Conservation (phyloP, 768 basidiomycete species). For the Auricularia heimuer region DNA sequence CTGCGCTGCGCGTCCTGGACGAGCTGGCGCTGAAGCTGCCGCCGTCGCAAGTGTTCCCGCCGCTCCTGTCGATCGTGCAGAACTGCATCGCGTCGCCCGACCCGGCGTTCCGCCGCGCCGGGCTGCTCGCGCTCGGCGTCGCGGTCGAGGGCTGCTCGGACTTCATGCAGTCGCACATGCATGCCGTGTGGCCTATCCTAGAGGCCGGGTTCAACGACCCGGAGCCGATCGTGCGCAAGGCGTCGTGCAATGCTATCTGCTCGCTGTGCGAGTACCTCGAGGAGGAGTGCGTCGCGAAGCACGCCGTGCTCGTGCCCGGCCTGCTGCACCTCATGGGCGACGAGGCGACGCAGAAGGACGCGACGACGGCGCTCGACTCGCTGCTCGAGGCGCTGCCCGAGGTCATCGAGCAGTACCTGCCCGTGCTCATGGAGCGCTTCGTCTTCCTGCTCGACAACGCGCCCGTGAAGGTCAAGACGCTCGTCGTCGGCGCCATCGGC, state of each 20-base stretch:
- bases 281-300: conserved; percentile 80
- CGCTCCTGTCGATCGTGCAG: conserved; percentile 62
- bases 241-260: conserved; percentile 90
- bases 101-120: conserved; percentile 73
- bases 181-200: conserved; percentile 80
- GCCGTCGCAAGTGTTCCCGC: conserved; percentile 80
- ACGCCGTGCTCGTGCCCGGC: conserved; percentile 78
- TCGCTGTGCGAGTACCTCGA: conserved; percentile 97
- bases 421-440: conserved; percentile 90
- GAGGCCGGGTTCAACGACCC: conserved; percentile 78
- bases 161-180: conserved; percentile 89
- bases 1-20: conserved; percentile 87
- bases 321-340: conserved; percentile 87
- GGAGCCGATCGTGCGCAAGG: conserved; percentile 83
- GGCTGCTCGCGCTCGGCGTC: conserved; percentile 91
- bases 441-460: conserved; percentile 78
- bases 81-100: conserved; percentile 79
- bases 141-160: conserved; percentile 96
- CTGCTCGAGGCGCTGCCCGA: conserved; percentile 91
- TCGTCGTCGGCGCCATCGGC: conserved; percentile 95
- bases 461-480: conserved; percentile 79
- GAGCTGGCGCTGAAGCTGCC: conserved; percentile 86
- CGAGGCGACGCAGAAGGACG: conserved; percentile 74
- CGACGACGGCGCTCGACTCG: conserved; percentile 95
- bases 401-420: conserved; percentile 83